phyloP scores from a whole-genome alignment of 2,329 filamentous ascomycete species.

The Hymenoscyphus occultus region DNA sequence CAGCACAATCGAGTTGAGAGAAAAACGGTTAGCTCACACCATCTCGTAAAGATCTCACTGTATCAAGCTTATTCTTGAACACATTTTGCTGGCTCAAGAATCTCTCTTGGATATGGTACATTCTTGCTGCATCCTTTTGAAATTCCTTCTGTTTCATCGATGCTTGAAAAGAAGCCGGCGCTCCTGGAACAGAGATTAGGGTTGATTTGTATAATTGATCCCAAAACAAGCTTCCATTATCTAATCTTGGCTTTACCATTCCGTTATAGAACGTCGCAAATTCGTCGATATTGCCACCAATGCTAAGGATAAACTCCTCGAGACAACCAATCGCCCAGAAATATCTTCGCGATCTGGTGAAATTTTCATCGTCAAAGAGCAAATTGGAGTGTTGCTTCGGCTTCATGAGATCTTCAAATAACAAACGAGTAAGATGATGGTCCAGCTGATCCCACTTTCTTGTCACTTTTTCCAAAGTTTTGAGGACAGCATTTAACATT shows the following conservation, averaged over 20 bases:
- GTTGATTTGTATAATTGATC: background rate
- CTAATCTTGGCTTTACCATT: background rate
- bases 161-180: background rate
- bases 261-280: background rate
- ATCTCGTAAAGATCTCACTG: background rate
- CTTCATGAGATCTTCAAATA: slow-evolving; percentile 3
- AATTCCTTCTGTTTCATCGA: background rate
- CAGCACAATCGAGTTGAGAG: background rate
- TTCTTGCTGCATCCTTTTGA: background rate
- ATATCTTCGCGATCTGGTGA: slow-evolving; percentile 12
- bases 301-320: slow-evolving; percentile 5
- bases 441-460: background rate
- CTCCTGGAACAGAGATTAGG: background rate
- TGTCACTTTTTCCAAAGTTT: background rate
- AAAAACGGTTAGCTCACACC: background rate
- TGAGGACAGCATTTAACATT: background rate
- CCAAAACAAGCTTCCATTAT: background rate
- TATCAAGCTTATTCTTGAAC: background rate
- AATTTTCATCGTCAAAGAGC: slow-evolving; percentile 12
- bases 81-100: background rate
- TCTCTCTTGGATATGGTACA: background rate
- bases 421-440: background rate
- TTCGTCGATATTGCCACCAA: slow-evolving; percentile 5
- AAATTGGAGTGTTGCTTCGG: slow-evolving; percentile 6
- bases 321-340: slow-evolving; percentile 16